Evolutionary conservation across 345 rosid species (phyloP).

Genomic region (Ailanthus altissimus): DNA sequence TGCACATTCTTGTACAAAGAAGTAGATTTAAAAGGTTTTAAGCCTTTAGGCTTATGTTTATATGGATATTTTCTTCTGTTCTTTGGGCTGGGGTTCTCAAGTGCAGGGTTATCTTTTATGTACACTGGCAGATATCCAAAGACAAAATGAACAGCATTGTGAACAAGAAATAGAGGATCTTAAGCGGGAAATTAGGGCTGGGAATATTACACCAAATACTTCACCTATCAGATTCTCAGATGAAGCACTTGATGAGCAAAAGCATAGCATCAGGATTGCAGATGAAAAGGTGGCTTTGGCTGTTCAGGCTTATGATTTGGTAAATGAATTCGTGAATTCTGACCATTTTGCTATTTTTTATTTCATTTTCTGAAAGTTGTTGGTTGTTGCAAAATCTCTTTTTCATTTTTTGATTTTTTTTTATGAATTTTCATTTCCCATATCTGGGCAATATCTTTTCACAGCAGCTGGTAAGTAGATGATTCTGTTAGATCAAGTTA

Average conservation of each 20-base stretch:
- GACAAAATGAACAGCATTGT: slow-evolving; percentile 85
- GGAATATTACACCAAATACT: slow-evolving; percentile 51
- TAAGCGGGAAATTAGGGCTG: slow-evolving; percentile 59
- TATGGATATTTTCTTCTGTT: not conserved
- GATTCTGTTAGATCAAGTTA: not conserved
- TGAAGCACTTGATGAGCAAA: slow-evolving; percentile 89
- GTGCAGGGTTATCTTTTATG: slow-evolving; percentile 1
- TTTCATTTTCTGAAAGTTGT: not conserved
- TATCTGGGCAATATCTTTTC: not conserved
- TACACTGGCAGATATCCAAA: slow-evolving; percentile 56
- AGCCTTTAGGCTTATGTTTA: not conserved
- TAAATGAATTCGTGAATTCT: slow-evolving; percentile 26
- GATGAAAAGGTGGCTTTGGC: slow-evolving; percentile 95
- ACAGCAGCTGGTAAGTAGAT: not conserved
- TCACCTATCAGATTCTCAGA: slow-evolving; percentile 74
- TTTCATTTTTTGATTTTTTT: not conserved
- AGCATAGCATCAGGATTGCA: slow-evolving; percentile 88
- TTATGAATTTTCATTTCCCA: not conserved
- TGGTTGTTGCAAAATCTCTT: not conserved
- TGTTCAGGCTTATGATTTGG: slow-evolving; percentile 93
- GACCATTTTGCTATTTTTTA: not conserved
- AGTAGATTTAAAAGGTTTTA: not conserved
- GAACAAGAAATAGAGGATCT: slow-evolving; percentile 86
- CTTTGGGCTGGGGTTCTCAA: not conserved
- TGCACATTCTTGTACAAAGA: not conserved